Conservation (phyloP, 2,329 filamentous ascomycete species). For the Exophiala oligosperma region DNA sequence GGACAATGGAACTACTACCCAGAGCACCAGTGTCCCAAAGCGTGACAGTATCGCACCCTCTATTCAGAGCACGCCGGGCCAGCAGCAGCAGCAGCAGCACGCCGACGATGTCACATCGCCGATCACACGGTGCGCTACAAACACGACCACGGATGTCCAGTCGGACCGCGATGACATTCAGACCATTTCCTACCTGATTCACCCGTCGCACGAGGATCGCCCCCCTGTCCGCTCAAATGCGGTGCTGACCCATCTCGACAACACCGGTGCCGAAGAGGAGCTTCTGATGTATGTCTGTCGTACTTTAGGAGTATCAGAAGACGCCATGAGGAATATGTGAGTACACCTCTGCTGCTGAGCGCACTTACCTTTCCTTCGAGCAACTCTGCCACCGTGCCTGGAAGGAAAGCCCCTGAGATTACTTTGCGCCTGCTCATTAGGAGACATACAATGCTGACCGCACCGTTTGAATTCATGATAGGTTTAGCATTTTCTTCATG, state of each 20-base stretch:
- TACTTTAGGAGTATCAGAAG: background rate
- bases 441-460: background rate
- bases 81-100: slow-evolving; percentile 24
- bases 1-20: too few relatives aligned
- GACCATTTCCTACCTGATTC: slow-evolving; percentile 29
- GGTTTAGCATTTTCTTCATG: slow-evolving; percentile 27
- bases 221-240: too few relatives aligned
- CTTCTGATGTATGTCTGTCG: background rate
- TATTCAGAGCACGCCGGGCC: background rate
- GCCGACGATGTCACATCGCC: slow-evolving; percentile 22
- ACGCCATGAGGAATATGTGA: background rate
- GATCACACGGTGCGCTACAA: background rate
- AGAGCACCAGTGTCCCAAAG: too few relatives aligned
- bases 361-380: too few relatives aligned
- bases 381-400: too few relatives aligned
- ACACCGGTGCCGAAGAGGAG: background rate
- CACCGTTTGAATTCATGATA: background rate
- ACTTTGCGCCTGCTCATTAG: background rate
- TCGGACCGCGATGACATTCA: background rate
- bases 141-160: background rate
- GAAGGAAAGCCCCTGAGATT: too few relatives aligned
- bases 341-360: background rate
- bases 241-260: too few relatives aligned
- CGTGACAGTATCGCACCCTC: background rate
- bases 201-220: slow-evolving; percentile 29